A percentile compares a stretch with the other conserved stretches of the same genome.
Evolutionary conservation across 116 monocot species (phyloP).

Genomic region (Cymodocea nodosa): DNA sequence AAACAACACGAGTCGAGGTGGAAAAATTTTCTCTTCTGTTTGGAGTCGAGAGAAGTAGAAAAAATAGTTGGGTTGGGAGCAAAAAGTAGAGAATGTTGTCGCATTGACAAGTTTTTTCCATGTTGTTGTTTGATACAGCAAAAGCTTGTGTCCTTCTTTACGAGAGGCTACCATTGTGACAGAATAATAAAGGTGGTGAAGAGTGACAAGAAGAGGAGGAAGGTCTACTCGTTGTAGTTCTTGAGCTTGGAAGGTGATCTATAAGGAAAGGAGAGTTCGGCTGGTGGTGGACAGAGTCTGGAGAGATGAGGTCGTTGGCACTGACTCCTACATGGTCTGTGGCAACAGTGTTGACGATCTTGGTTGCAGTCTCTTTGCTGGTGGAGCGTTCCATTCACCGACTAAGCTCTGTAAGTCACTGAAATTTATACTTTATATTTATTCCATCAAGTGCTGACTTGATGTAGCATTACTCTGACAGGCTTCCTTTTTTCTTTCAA

Average conservation of each 20-base stretch:
- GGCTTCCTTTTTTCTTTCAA: no score
- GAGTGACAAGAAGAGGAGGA: not conserved
- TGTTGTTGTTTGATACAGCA: no score
- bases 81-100: no score
- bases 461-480: no score
- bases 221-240: not conserved
- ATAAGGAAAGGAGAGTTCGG: conserved; percentile 2
- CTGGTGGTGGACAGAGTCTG: not conserved
- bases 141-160: no score
- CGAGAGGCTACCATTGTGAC: no score
- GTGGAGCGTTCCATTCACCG: conserved; percentile 89
- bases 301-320: conserved; percentile 64
- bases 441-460: not conserved
- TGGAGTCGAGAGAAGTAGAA: no score
- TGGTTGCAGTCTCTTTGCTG: conserved; percentile 60
- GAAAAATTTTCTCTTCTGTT: no score
- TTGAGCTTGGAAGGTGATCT: not conserved
- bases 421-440: not conserved
- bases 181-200: no score
- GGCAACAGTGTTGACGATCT: conserved; percentile 76
- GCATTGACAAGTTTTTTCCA: no score
- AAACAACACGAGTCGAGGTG: no score
- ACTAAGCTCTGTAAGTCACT: conserved; percentile 46
- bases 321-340: conserved; percentile 97
- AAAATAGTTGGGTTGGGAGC: no score